Base-by-base conservation (phyloP, 345 rosid species). In the Odontarrhena argentea region DNA sequence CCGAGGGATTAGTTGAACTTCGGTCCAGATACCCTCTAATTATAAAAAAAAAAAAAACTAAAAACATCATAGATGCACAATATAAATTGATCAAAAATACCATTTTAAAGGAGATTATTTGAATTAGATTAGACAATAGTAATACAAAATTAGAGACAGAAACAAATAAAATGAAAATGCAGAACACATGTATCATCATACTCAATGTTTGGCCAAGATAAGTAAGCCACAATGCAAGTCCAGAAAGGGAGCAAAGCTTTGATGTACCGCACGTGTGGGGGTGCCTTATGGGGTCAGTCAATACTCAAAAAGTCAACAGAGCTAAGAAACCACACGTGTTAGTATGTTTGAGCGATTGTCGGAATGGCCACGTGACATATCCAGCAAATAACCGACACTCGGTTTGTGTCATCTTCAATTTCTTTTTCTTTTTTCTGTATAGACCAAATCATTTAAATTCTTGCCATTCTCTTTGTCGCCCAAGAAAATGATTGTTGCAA, bases 381-480 rank as follows among this genome's bases (percentile, higher is more conserved):
- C 74, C 63, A 70, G 49, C 68, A 62, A 45, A 45, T 25, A 70
- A 45, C 68, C 74, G 68, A 70, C 68, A 70, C 68, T 62, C 56
- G 50, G 32, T 12, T 59, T 70, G 55, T 50, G 59, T 44, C 66
- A 38, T 50, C 66, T 57, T 9, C 13, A 59, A 3, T 30, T 32
- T 47, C 2, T 2, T 38, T 38, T 9, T 62, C 18, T 41, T 3
- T 60, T 25, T 69, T 50, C 43, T 52, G 22, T 22, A 61, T 61
- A 52, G 53, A 62, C 55, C 74, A 70, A 61, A 70, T 70, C 49
- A 70, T 70, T 70, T 10, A 46, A 26, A 10, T 70, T 70, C 48
- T 53, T 54, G 68, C 46, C 57, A 70, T 70, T 63, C 68, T 62
- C 57, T 70, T 63, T 70, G 69, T 55, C 63, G 56, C 51, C 55